Conservation (phyloP, 805 yeast species). For the Monosporozyma siamensis region DNA sequence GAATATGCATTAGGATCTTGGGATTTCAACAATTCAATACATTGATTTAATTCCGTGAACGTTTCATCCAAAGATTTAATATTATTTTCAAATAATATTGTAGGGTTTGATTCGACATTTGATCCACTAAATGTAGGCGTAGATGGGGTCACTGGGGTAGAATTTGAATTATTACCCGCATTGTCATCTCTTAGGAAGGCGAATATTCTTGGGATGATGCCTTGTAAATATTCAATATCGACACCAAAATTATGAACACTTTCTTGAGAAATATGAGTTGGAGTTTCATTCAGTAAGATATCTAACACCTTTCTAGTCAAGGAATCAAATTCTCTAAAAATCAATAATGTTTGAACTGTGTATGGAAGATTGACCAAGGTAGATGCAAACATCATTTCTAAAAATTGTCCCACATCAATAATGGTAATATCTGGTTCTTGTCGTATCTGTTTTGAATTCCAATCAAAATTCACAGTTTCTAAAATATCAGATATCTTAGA, state of each 20-base stretch:
- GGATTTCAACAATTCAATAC: constrained; percentile 57
- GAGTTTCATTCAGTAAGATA: constrained; percentile 45
- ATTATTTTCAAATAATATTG: constrained; percentile 24
- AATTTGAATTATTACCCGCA: constrained; percentile 12
- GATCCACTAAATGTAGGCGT: constrained; percentile 16
- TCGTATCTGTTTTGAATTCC: constrained; percentile 49
- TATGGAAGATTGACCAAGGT: constrained; percentile 76
- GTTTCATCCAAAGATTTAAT: constrained; percentile 57
- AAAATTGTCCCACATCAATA: constrained; percentile 74
- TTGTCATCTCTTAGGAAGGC: constrained; percentile 18
- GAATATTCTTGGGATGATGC: constrained; percentile 30
- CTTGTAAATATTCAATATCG: constrained; percentile 72
- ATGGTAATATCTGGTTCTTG: constrained; percentile 64
- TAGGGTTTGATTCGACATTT: constrained; percentile 5
- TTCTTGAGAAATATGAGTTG: constrained; percentile 43
- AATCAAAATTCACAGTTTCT: constrained; percentile 79
- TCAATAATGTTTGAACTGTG: constrained; percentile 66
- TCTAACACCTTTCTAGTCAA: constrained; percentile 62
- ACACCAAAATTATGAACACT: constrained; percentile 65
- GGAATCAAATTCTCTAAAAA: constrained; percentile 80
- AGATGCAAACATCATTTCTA: constrained; percentile 76
- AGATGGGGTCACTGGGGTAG: constrained; percentile 15
- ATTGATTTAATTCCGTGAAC: constrained; percentile 70
- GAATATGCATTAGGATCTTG: constrained; percentile 58
- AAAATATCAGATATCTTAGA: constrained; percentile 67